phyloP scores from a whole-genome alignment of 2,329 filamentous ascomycete genomes.

The Colletotrichum simmondsii region DNA sequence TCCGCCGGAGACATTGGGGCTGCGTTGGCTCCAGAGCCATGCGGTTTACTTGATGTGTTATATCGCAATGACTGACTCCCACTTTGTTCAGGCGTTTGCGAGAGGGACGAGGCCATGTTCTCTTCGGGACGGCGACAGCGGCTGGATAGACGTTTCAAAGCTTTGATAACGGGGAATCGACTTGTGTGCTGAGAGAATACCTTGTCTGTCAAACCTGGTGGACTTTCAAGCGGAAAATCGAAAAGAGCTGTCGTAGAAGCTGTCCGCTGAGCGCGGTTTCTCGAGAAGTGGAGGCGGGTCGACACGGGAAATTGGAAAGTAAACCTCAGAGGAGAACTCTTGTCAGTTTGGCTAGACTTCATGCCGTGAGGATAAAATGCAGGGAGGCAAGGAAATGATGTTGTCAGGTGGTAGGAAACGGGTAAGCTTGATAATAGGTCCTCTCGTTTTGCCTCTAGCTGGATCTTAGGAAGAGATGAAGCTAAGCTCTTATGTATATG shows the following conservation, averaged over 20 bases:
- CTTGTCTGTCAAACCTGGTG: background rate
- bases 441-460: background rate
- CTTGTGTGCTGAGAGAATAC: too few species aligned
- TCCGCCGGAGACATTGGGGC: background rate
- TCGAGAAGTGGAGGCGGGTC: background rate
- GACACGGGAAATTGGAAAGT: background rate
- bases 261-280: background rate
- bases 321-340: background rate
- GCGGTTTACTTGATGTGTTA: background rate
- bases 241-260: background rate
- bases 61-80: background rate
- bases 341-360: background rate
- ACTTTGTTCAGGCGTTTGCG: background rate
- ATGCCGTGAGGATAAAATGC: background rate
- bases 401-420: background rate
- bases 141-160: background rate
- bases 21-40: too few species aligned
- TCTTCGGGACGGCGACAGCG: background rate
- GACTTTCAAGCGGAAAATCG: background rate
- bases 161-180: background rate
- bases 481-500: background rate
- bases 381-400: background rate
- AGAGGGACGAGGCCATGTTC: background rate
- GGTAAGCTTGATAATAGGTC: background rate
- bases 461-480: background rate